phyloP scores from a whole-genome alignment of 768 basidiomycete species.

The Lactifluus piperatus region DNA sequence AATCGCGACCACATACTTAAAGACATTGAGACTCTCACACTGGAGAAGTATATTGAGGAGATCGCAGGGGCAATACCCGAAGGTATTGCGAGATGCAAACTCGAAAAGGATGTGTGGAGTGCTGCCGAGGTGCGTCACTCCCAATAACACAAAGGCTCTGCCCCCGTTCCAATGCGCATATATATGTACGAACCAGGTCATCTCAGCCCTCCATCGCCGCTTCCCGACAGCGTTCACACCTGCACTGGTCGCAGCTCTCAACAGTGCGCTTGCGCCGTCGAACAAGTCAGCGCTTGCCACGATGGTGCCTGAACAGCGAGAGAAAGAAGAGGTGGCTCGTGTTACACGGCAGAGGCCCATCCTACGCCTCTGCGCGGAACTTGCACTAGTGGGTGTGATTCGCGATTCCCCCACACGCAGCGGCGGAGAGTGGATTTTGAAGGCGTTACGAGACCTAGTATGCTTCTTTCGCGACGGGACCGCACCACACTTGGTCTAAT shows the following conservation, averaged over 20 bases:
- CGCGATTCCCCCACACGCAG: constrained; percentile 60
- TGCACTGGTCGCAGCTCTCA: constrained; percentile 51
- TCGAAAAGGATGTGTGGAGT: constrained; percentile 85
- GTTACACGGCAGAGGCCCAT: constrained; percentile 77
- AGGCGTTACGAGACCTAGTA: constrained; percentile 76
- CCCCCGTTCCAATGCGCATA: neutral
- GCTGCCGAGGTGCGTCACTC: constrained; percentile 71
- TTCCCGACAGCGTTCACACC: constrained; percentile 78
- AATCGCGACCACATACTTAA: constrained; percentile 84
- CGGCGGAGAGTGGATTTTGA: constrained; percentile 88
- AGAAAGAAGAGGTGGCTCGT: constrained; percentile 83
- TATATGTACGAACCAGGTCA: constrained; percentile 45
- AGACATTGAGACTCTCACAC: constrained; percentile 80
- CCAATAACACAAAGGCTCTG: neutral
- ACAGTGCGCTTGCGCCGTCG: constrained; percentile 49
- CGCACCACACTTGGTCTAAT: constrained; percentile 14
- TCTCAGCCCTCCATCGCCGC: constrained; percentile 81
- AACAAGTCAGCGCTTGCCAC: constrained; percentile 46
- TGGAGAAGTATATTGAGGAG: constrained; percentile 96
- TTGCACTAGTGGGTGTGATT: constrained; percentile 82
- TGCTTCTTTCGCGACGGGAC: constrained; percentile 22
- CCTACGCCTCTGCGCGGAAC: constrained; percentile 80
- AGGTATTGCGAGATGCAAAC: constrained; percentile 80
- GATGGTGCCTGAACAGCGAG: constrained; percentile 68
- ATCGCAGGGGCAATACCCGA: constrained; percentile 82